Evolutionary conservation across 768 basidiomycete species (phyloP), one percentile per base, ranked within the genome.

Genomic region (Multifurca ochricompacta): DNA sequence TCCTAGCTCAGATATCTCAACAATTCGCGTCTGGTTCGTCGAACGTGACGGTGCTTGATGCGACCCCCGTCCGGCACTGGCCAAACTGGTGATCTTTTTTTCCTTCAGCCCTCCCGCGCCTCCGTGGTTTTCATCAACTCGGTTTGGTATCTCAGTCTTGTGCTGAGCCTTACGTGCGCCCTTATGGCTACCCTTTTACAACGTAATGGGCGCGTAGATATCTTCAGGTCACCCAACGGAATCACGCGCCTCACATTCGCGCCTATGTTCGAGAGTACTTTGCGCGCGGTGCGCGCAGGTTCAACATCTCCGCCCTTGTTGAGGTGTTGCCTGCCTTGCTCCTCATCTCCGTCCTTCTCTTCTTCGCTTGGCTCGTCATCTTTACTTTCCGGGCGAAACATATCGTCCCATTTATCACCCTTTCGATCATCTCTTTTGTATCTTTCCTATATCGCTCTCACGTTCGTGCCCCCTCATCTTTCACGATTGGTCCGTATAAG

Each of bases 61-160:
- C n/a, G n/a, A n/a, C n/a, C n/a, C n/a, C n/a, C n/a, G n/a, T n/a
- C n/a, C n/a, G n/a, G n/a, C n/a, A n/a, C n/a, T n/a, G n/a, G n/a
- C n/a, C n/a, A n/a, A n/a, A n/a, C n/a, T n/a, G n/a, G n/a, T n/a
- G n/a, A n/a, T n/a, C n/a, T n/a, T n/a, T n/a, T n/a, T n/a, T 18
- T 0, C 21, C 8, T 49, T 28, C n/a, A 16, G 19, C 18, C 31
- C 31, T 14, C 14, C 54, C 18, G 25, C 21, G 0, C n/a, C n/a
- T 25, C 37, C 6, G 35, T 40, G n/a, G 34, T 55, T 7, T 39
- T 30, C 16, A 31, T 55, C 47, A 55, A 55, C 30, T 41, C 41
- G n/a, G 32, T 50, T 9, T 55, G 54, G 54, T 50, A 25, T 16
- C 48, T 55, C 27, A 55, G 54, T 25, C 48, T 55, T 13, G 23